phyloP scores from a whole-genome alignment of 345 rosid species.

The Diplotaxis tenuifolia region DNA sequence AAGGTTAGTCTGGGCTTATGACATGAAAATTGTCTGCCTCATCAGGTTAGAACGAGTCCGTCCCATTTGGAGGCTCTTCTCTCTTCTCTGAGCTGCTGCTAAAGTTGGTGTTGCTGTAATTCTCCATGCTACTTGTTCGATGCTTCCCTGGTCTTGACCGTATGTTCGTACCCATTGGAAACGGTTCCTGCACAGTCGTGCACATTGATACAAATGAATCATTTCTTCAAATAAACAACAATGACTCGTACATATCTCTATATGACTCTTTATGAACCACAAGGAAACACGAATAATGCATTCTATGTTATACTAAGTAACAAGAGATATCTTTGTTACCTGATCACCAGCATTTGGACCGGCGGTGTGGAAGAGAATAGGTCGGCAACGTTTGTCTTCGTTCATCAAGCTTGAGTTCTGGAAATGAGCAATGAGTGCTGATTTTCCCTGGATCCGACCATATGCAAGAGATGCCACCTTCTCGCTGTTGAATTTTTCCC shows the following conservation, averaged over 20 bases:
- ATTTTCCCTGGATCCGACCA: conserved; percentile 83
- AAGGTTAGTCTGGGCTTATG: conserved; percentile 36
- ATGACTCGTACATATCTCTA: neutral
- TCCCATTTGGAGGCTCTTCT: conserved; percentile 45
- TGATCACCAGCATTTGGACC: conserved; percentile 95
- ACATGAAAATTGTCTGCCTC: conserved; percentile 27
- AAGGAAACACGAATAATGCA: neutral
- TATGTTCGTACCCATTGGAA: conserved; percentile 71
- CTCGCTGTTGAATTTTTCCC: conserved; percentile 93
- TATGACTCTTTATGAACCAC: neutral
- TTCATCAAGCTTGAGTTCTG: conserved; percentile 94
- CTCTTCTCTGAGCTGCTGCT: conserved; percentile 47
- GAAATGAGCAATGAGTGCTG: conserved; percentile 83
- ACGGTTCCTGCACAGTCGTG: conserved; percentile 61
- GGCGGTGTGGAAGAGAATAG: conserved; percentile 79
- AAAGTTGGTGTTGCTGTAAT: conserved; percentile 35
- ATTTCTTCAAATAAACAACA: neutral
- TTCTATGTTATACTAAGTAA: neutral
- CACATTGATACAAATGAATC: neutral
- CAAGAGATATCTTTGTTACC: conserved; percentile 36
- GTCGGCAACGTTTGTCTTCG: conserved; percentile 87
- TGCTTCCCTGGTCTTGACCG: conserved; percentile 70
- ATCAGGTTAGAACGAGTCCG: conserved; percentile 28
- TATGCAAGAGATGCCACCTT: conserved; percentile 84
- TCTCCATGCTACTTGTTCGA: conserved; percentile 54